Percentiles rank a stretch among this genome's conserved stretches.
phyloP scores from a whole-genome alignment of 163 green algal genomes.

The Chlamydomonas reinhardtii region DNA sequence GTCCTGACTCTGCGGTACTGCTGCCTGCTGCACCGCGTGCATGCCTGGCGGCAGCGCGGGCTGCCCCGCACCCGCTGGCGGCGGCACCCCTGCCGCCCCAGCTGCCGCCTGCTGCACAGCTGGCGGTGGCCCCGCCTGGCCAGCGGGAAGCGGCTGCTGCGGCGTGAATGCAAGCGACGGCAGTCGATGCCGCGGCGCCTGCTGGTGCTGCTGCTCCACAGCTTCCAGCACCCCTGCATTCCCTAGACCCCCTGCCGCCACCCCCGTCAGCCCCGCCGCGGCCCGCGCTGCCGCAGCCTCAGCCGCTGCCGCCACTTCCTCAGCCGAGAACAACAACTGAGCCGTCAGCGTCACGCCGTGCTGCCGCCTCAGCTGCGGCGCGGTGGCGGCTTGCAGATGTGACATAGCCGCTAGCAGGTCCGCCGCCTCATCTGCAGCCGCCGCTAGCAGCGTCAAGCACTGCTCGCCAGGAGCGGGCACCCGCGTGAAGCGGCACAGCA shows the following conservation, averaged over 20 bases:
- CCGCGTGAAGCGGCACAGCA: slow-evolving; percentile 14
- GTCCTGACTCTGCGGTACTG: no score
- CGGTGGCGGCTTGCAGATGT: neutral
- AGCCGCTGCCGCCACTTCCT: neutral
- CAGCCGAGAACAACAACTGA: neutral
- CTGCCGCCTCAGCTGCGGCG: neutral
- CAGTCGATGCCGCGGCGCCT: neutral
- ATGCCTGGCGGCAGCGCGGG: no score
- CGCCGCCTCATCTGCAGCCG: neutral
- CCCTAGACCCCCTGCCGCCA: neutral
- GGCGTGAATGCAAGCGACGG: neutral
- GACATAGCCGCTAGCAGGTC: slow-evolving; percentile 3
- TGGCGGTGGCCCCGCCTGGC: neutral
- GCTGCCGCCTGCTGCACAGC: no score
- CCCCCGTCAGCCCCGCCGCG: neutral
- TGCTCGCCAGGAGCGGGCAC: neutral
- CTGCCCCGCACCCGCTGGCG: no score
- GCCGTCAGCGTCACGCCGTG: slow-evolving; percentile 8
- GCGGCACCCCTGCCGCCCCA: no score
- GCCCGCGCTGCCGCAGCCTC: neutral
- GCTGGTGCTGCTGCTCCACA: neutral
- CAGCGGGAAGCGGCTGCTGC: neutral
- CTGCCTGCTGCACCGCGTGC: no score
- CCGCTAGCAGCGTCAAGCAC: neutral
- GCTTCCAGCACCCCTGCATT: neutral